Evolutionary conservation across 2,329 filamentous ascomycete species (phyloP), one percentile per base, ranked within the genome.

Genomic region (Hypoxylon sp.): DNA sequence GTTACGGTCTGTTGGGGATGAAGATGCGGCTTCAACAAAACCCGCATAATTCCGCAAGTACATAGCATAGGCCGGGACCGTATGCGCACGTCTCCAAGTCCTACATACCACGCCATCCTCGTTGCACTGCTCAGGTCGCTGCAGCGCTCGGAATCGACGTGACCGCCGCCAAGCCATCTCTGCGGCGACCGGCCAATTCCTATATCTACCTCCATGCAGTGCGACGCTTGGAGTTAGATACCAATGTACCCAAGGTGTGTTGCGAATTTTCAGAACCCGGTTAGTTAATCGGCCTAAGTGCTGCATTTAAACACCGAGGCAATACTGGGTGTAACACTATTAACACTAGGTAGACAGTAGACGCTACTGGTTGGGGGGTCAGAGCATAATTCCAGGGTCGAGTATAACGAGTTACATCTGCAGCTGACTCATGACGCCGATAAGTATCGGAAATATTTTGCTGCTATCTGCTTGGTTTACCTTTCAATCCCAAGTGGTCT

Each of bases 41-140:
- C 64, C 65, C 65, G 68, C 59, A 66, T 70, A 54, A 58, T 65
- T 52, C 68, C 65, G 68, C 44, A 50, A 17, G 56, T 57, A 54
- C 48, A 48, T 52, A 21, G 55, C 37, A 61, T 53, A 59, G 53
- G 24, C 31, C 54, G 44, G 39, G 46, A 50, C 21, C 46, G 44
- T 64, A 61, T 56, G 52, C 44, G 29, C 32, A 10, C 52, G 54
- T 65, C 54, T 46, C 56, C 21, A 44, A 65, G 46, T 55, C 50
- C 29, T 42, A 63, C 50, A 21, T 42, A 63, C 65, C 62, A 70
- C 68, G 65, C 68, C 68, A 70, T 62, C 53, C 37, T 61, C 39
- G 29, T 70, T 52, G 55, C 65, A 60, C 65, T 52, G 54, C 57
- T 60, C 59, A n/a, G 50, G 63, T 66, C 39, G 62, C 58, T 52